Base-by-base conservation (phyloP, 805 yeast genomes). In the Tetrapisispora nanseiensis region DNA sequence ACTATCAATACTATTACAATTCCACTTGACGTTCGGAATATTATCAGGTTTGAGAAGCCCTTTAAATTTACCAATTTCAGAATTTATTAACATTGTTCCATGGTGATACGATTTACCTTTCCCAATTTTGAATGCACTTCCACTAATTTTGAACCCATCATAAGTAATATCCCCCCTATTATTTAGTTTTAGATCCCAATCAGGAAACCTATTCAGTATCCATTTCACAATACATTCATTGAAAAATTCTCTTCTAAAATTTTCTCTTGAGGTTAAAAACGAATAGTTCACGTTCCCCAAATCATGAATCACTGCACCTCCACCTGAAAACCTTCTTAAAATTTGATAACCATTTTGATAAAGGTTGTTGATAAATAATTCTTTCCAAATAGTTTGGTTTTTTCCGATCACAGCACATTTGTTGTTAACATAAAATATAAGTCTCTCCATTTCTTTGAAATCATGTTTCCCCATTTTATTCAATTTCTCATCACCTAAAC, bases 301-400 rank as follows among this genome's bases (percentile, higher is more conserved):
- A 61, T 90, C 98, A 59, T 92, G 99, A 10, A 87, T 95, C 1
- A 92, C 99, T 0, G 97, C 78, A 0, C 99, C 99, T 2, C 99
- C 99, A 0, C 99, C 99, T 8, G 92, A 80, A 37, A 74, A 67
- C 43, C 99, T 68, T 51, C 99, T 68, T 6, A 92, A 57, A 7
- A 89, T 55, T 0, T 95, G 90, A 21, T 85, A 70, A 3, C 66
- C 66, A 3, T 74, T 59, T 1, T 66, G 50, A 4, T 70, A 63
- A 5, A 84, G 63, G 12, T 76, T 54, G 0, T 76, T 70, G 2
- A 92, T 43, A 52, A 85, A 83, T 31, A 79, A 72, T 57, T 92
- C 99, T 45, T 78, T 75, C 86, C 90, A 90, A 2, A 96, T 95
- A 48, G 87, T 92, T 62, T 92, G 99, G 56, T 92, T 92, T 55